Evolutionary conservation across 2,329 filamentous ascomycete genomes (phyloP), one percentile per base, ranked within the genome.

Genomic region (Chaetomiaceae sp.): DNA sequence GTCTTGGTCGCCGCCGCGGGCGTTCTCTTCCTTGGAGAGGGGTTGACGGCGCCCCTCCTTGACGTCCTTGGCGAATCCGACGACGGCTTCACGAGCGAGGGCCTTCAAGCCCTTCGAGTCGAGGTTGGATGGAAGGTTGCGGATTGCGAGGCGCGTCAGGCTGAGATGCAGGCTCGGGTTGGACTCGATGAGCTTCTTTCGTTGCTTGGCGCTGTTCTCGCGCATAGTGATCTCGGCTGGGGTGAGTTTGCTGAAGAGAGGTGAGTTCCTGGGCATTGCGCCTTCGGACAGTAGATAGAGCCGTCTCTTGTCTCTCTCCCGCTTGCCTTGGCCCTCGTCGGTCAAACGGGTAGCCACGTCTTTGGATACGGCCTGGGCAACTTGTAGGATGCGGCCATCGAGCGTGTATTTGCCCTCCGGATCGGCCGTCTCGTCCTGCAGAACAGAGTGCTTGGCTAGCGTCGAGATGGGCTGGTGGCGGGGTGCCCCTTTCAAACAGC

Each of bases 41-140:
- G 85, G 86, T 58, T 86, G 74, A 25, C 94, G 86, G 32, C 78
- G 78, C 13, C 89, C 89, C 25, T 77, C 78, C 67, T 91, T 95
- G 60, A 92, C 90, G 64, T 99, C 94, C 56, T 79, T 87, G 36
- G 94, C 91, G 65, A 99, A 99, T 1, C 90, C 91, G 44, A 97
- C 94, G 11, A 96, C 82, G n/a, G 89, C 94, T 68, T 94, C 82
- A 59, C 94, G 84, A 10, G 94, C 94, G 41, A 99, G 80, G 37
- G 89, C 86, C 69, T 99, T 99, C 46, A 99, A 78, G 49, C 89
- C 88, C 70, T 95, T 97, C 21, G 89, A 88, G 21, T 80, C 85
- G 58, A 96, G 77, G 65, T 86, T 84, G 58, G 88, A 84, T 2
- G 94, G 94, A 5, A 99, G 79, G 67, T 99, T 99, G 62, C 94